Conservation (phyloP, 2,329 filamentous ascomycete species). For the Fusarium succisae region DNA sequence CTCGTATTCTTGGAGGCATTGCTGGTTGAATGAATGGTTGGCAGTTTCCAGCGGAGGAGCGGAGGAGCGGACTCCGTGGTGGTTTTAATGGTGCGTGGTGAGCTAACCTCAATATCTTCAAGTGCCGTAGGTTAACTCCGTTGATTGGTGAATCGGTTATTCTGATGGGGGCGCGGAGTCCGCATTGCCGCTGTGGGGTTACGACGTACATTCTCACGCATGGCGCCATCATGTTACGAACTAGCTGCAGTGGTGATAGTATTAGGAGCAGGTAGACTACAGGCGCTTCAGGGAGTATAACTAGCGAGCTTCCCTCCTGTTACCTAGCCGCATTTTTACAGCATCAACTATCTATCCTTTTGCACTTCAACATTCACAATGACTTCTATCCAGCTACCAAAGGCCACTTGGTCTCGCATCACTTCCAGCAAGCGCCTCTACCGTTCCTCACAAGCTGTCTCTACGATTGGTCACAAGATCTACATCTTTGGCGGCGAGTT, state of each 20-base stretch:
- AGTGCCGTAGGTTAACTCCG: fast-evolving
- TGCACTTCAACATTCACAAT: neutral
- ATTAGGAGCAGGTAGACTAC: fast-evolving
- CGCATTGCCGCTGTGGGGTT: neutral
- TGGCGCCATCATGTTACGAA: neutral
- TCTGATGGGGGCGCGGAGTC: neutral
- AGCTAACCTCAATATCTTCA: neutral
- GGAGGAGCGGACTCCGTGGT: neutral
- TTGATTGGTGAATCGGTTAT: fast-evolving
- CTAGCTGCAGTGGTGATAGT: neutral
- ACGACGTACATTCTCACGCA: neutral
- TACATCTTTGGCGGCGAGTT: constrained; percentile 10
- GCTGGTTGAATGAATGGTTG: neutral
- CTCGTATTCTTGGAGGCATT: neutral
- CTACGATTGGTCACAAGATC: neutral
- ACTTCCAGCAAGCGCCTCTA: neutral
- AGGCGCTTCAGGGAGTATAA: neutral
- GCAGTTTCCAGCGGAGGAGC: fast-evolving
- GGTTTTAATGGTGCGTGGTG: neutral
- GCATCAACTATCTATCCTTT: fast-evolving
- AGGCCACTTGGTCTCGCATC: neutral
- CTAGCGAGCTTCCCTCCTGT: neutral
- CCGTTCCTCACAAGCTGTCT: neutral
- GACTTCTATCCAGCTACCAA: fast-evolving
- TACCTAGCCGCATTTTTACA: fast-evolving